Percentiles rank a stretch among this genome's conserved stretches.
These are phyloP conservation scores for Dillenia suffruticosa DNA, from an alignment of 164 flowering plant species.

Conservation along the genomic window DNA sequence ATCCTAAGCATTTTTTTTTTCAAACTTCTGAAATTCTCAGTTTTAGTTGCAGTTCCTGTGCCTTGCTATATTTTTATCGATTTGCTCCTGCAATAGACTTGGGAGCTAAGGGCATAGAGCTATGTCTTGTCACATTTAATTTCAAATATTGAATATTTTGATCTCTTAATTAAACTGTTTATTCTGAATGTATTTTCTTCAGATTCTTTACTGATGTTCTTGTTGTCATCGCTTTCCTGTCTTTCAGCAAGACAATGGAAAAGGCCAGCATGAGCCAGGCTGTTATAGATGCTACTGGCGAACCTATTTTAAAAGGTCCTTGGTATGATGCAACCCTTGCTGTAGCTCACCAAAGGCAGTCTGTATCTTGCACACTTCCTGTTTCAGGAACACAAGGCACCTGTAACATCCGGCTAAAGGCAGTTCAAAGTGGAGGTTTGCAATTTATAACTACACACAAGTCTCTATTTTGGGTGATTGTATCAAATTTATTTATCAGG, in stretches of 20 bases:
- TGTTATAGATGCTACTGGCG: slow-evolving; percentile 73
- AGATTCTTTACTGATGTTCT: background rate
- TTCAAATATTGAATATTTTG: too few relatives aligned
- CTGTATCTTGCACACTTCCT: slow-evolving; percentile 94
- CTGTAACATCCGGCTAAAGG: slow-evolving; percentile 77
- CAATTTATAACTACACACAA: background rate
- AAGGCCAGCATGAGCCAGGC: slow-evolving; percentile 61
- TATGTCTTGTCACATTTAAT: too few relatives aligned
- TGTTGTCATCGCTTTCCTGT: slow-evolving; percentile 4
- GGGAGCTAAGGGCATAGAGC: too few relatives aligned
- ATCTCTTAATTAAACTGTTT: too few relatives aligned
- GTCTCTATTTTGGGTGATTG: too few relatives aligned
- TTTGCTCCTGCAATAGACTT: too few relatives aligned
- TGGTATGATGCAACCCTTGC: slow-evolving; percentile 96
- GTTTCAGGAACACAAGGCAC: slow-evolving; percentile 85
- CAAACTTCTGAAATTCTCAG: too few relatives aligned
- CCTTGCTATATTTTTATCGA: too few relatives aligned
- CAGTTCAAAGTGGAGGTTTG: slow-evolving; percentile 74
- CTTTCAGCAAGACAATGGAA: slow-evolving; percentile 80
- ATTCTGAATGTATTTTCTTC: too few relatives aligned
- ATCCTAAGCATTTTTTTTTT: too few relatives aligned
- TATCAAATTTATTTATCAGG: too few relatives aligned
- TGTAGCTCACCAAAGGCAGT: slow-evolving; percentile 77
- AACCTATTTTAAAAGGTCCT: slow-evolving; percentile 80
- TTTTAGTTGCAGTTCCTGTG: too few relatives aligned